Evolutionary conservation across 2,329 filamentous ascomycete species (phyloP).

Genomic region (Domatiomyces catenatus): DNA sequence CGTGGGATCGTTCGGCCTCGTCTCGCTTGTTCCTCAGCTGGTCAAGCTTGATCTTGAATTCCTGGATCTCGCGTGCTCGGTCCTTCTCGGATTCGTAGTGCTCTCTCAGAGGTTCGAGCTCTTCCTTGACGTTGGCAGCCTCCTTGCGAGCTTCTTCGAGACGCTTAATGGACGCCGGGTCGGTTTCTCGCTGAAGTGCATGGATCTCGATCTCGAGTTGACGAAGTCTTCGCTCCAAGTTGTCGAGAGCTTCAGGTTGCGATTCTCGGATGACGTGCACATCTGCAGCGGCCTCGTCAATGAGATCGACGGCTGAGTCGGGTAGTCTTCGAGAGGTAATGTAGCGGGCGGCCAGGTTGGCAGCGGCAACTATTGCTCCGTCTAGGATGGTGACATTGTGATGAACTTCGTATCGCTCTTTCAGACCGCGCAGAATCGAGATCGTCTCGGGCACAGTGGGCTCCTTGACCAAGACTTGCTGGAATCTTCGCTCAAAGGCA

Average conservation of each 20-base stretch:
- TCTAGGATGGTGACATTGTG: constrained; percentile 96
- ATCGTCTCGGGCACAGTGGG: constrained; percentile 77
- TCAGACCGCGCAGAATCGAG: constrained; percentile 93
- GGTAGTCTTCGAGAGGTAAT: constrained; percentile 80
- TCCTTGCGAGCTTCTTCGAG: constrained; percentile 74
- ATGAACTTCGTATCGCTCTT: constrained; percentile 96
- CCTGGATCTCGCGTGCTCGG: constrained; percentile 79
- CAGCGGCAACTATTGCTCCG: constrained; percentile 76
- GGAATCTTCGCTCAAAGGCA: constrained; percentile 95
- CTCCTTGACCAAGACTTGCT: constrained; percentile 95
- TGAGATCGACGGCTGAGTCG: constrained; percentile 89
- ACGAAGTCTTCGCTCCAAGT: constrained; percentile 72
- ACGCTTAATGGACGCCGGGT: constrained; percentile 75
- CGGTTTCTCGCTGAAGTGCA: constrained; percentile 81
- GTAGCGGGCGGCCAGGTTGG: constrained; percentile 85
- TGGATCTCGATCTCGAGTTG: constrained; percentile 97
- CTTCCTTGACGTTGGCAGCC: constrained; percentile 85
- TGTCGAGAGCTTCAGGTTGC: constrained; percentile 89
- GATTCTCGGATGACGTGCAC: constrained; percentile 91
- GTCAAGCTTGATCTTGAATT: constrained; percentile 89
- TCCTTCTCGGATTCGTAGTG: constrained; percentile 92
- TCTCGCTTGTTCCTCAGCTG: constrained; percentile 80
- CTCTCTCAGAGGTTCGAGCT: constrained; percentile 76
- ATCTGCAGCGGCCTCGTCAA: constrained; percentile 93
- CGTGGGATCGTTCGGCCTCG: constrained; percentile 74